Percentiles rank a stretch among this genome's conserved stretches.
phyloP scores from a whole-genome alignment of 2,329 filamentous ascomycete species.

The Fusarium setosum region DNA sequence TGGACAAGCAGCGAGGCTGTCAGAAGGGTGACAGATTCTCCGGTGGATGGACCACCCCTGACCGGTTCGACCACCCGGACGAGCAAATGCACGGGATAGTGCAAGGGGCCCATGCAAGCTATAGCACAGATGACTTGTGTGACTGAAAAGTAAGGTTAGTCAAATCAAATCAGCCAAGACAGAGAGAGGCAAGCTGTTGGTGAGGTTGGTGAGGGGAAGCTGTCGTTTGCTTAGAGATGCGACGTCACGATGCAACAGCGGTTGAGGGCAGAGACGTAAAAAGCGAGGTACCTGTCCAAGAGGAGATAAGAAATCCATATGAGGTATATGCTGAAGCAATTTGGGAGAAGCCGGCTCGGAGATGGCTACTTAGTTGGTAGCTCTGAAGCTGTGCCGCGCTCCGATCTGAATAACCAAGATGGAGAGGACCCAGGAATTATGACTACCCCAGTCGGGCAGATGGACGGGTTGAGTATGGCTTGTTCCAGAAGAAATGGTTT shows the following conservation, averaged over 20 bases:
- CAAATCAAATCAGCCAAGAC: too few species aligned
- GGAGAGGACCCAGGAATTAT: not conserved
- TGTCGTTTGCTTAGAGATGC: constrained; percentile 17
- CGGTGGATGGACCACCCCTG: constrained; percentile 28
- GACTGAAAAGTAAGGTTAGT: constrained; percentile 25
- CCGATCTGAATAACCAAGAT: constrained; percentile 20
- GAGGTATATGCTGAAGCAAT: not conserved
- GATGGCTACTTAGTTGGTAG: constrained; percentile 4
- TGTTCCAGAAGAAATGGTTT: constrained; percentile 10
- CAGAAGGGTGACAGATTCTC: constrained; percentile 21
- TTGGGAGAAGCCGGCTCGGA: constrained; percentile 6
- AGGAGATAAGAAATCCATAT: constrained; percentile 10
- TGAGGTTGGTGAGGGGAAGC: constrained; percentile 18
- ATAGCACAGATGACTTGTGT: constrained; percentile 30
- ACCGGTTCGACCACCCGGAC: constrained; percentile 36
- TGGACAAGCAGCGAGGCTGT: constrained; percentile 11
- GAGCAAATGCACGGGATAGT: constrained; percentile 24
- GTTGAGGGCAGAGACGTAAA: constrained; percentile 3
- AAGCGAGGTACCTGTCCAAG: not conserved
- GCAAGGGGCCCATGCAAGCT: constrained; percentile 24
- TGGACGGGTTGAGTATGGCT: constrained; percentile 7
- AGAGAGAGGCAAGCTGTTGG: not conserved
- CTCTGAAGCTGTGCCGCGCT: not conserved
- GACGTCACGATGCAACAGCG: constrained; percentile 18
- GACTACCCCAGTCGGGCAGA: not conserved